Evolutionary conservation across 106 monocot species (phyloP).

Genomic region (Posidonia australis): DNA sequence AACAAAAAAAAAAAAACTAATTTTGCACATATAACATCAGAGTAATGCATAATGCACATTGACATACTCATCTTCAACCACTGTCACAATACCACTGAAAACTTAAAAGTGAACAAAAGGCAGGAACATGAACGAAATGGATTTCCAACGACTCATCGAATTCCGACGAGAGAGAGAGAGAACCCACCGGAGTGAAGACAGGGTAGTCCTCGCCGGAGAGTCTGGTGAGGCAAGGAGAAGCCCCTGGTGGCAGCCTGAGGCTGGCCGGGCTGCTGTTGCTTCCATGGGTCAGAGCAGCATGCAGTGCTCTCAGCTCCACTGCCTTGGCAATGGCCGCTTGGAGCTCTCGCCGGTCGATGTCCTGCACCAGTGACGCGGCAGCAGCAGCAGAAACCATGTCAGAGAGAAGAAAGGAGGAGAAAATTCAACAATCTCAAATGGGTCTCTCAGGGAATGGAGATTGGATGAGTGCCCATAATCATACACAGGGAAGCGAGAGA

Average conservation of each 20-base stretch:
- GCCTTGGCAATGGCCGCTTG: conserved; percentile 72
- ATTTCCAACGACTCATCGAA: neutral
- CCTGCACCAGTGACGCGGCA: neutral
- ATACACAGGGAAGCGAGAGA: neutral
- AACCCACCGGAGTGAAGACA: conserved; percentile 79
- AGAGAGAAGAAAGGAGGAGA: neutral
- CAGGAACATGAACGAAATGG: neutral
- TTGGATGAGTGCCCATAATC: neutral
- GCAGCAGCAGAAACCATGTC: conserved; percentile 26
- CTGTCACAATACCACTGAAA: too few relatives aligned
- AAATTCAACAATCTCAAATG: neutral
- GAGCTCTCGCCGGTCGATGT: conserved; percentile 44
- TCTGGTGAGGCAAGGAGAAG: conserved; percentile 43
- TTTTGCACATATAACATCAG: too few relatives aligned
- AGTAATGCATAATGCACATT: too few relatives aligned
- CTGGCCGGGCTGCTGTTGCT: conserved; percentile 25
- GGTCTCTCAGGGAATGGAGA: neutral
- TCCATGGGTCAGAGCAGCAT: conserved; percentile 49
- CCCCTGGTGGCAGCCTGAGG: conserved; percentile 20
- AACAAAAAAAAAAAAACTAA: too few relatives aligned
- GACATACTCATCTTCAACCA: too few relatives aligned
- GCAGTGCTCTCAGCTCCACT: conserved; percentile 66
- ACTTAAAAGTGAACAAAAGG: neutral
- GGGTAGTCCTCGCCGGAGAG: conserved; percentile 65
- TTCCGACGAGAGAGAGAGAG: conserved; percentile 1